These are phyloP conservation scores for Voacanga thouarsii DNA, from an alignment of 257 asterid genomes.

Conservation along the genomic window DNA sequence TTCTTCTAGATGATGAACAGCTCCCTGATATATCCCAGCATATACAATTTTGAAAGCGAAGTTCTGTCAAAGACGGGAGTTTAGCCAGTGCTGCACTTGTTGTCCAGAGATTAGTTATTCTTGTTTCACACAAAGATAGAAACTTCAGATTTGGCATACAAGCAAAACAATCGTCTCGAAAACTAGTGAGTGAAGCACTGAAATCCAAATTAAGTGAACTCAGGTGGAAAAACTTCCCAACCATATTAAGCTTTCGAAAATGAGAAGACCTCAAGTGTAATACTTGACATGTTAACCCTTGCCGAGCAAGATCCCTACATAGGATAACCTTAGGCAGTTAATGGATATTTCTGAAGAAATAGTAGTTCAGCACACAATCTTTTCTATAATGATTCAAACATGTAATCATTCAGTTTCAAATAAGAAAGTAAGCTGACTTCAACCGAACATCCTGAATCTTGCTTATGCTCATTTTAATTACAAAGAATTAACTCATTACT, in stretches of 20 bases:
- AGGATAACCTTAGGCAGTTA: slow-evolving; percentile 21
- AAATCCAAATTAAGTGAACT: slow-evolving; percentile 75
- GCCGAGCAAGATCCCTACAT: slow-evolving; percentile 79
- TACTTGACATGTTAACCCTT: slow-evolving; percentile 70
- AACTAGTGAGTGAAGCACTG: slow-evolving; percentile 78
- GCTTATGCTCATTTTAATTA: background rate
- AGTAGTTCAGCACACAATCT: background rate
- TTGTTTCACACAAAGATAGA: slow-evolving; percentile 85
- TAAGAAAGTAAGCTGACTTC: background rate
- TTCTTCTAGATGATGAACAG: slow-evolving; percentile 40
- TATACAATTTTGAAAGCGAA: slow-evolving; percentile 67
- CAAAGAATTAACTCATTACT: background rate
- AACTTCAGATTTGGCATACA: slow-evolving; percentile 74
- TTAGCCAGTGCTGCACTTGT: slow-evolving; percentile 72
- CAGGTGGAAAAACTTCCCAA: slow-evolving; percentile 59
- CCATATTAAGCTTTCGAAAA: slow-evolving; percentile 78
- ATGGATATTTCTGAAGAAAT: background rate
- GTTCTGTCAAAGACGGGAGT: slow-evolving; percentile 73
- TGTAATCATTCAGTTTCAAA: background rate
- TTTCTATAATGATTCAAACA: background rate
- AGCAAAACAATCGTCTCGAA: slow-evolving; percentile 77
- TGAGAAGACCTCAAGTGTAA: slow-evolving; percentile 72
- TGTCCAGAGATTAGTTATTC: slow-evolving; percentile 85
- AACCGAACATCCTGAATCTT: background rate
- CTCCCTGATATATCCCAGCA: slow-evolving; percentile 30